phyloP scores from a whole-genome alignment of 2,329 filamentous ascomycete species.

The Fusarium fujikuroi region DNA sequence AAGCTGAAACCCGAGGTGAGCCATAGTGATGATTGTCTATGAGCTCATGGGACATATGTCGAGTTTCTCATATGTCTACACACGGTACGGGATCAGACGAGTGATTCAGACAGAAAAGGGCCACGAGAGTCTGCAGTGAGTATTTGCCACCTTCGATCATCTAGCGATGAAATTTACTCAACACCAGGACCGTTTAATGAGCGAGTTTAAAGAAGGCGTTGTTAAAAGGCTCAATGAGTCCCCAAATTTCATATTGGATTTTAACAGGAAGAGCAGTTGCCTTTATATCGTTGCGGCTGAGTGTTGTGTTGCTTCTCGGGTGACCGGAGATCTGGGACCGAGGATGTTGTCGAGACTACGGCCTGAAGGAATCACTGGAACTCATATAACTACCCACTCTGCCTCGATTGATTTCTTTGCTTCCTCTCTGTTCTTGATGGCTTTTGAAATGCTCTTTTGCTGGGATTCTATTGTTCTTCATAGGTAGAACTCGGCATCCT shows the following conservation, averaged over 20 bases:
- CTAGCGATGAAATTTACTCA: background rate
- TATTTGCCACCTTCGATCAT: background rate
- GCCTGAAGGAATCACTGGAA: background rate
- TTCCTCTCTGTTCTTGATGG: background rate
- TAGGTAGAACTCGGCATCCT: no score
- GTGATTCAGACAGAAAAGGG: background rate
- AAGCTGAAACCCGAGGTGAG: background rate
- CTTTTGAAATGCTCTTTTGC: background rate
- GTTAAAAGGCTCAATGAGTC: background rate
- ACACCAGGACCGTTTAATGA: background rate
- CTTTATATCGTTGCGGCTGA: background rate
- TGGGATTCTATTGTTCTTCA: background rate
- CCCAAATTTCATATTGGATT: background rate
- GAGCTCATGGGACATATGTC: background rate
- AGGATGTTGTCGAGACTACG: background rate
- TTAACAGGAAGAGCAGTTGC: accelerated
- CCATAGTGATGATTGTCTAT: background rate
- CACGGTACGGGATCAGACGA: no score
- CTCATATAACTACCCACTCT: background rate
- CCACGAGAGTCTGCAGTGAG: background rate
- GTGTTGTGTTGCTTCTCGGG: background rate
- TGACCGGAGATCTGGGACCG: conserved; percentile 2
- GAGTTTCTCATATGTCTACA: no score
- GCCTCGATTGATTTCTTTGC: background rate
- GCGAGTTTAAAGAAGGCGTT: accelerated